Percentiles rank a stretch among this genome's conserved stretches.
These are phyloP conservation scores for Ophiostoma tasmaniense DNA, from an alignment of 2,329 filamentous ascomycete species.

Conservation along the genomic window DNA sequence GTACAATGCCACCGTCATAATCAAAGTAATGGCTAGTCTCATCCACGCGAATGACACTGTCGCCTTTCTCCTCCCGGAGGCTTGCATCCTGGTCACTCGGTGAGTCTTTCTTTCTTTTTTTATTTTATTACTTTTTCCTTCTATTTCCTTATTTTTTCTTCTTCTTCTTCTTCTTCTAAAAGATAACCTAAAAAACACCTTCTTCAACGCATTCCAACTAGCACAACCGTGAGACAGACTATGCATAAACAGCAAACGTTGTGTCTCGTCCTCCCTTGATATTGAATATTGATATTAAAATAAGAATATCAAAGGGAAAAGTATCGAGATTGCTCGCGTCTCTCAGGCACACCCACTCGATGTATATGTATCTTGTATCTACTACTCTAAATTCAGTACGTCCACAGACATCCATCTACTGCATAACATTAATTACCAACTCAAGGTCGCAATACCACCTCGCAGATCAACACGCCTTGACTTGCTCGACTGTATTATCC, in stretches of 20 bases:
- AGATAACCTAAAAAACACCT: neutral
- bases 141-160: neutral
- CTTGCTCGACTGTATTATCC: neutral
- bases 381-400: neutral
- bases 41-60: slow-evolving; percentile 1
- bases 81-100: neutral
- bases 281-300: neutral
- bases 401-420: too few relatives aligned
- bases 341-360: neutral
- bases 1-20: neutral
- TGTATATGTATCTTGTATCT: neutral
- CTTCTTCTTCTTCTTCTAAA: neutral
- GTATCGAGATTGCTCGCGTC: neutral
- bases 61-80: neutral
- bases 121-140: neutral
- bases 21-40: neutral
- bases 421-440: neutral
- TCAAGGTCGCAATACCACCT: neutral
- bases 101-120: neutral
- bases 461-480: neutral
- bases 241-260: neutral
- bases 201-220: slow-evolving; percentile 3
- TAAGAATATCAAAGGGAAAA: neutral
- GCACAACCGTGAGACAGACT: neutral
- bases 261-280: neutral